phyloP scores from a whole-genome alignment of 2,329 filamentous ascomycete species.

The Cladosporium oxysporum region DNA sequence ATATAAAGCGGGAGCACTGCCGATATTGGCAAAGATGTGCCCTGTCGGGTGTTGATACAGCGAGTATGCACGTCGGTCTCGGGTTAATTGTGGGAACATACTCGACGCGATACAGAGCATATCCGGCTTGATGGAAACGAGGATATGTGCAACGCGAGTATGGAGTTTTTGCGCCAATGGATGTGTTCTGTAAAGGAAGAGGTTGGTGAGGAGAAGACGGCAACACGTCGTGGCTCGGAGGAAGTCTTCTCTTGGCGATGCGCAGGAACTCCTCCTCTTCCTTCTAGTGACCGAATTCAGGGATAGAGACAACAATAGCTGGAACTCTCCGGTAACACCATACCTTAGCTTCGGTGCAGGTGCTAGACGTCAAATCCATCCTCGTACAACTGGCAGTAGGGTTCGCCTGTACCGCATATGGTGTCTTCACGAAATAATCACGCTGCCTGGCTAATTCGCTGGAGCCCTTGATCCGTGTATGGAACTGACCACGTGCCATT shows the following conservation, averaged over 20 bases:
- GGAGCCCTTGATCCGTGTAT: not conserved
- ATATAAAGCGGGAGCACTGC: not conserved
- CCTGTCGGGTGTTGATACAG: conserved; percentile 5
- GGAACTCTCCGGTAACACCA: not conserved
- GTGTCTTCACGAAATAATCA: not conserved
- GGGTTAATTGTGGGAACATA: not conserved
- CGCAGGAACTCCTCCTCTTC: not conserved
- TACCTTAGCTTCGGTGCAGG: not conserved
- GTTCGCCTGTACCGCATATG: not conserved
- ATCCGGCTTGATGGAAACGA: not conserved
- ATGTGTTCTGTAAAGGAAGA: not conserved
- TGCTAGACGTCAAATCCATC: not conserved
- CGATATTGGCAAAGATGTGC: conserved; percentile 16
- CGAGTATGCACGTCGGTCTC: not conserved
- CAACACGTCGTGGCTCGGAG: not conserved
- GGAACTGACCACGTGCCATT: not conserved
- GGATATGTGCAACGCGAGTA: not conserved
- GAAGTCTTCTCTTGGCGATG: not conserved
- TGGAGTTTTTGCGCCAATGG: conserved; percentile 2
- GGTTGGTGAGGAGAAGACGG: not conserved
- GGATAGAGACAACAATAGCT: no score
- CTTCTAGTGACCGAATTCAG: no score
- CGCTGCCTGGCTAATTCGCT: not conserved
- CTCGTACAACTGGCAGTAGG: not conserved
- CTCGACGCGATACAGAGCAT: not conserved